Conservation (phyloP, 2,329 filamentous ascomycete genomes). For the Gaeumannomyces sp. region DNA sequence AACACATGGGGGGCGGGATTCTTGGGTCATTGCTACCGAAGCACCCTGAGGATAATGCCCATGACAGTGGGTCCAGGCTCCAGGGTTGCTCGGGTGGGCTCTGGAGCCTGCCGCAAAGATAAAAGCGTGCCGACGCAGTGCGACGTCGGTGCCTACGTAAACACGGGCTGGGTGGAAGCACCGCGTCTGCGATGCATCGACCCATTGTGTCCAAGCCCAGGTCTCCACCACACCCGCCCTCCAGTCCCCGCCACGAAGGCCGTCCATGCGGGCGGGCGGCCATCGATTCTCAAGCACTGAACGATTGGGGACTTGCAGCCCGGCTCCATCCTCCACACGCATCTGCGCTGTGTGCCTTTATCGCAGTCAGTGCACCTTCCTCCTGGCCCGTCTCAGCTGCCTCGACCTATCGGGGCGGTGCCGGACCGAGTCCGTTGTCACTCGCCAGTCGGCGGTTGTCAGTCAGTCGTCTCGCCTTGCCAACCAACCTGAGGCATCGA, state of each 20-base stretch:
- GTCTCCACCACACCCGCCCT: not conserved
- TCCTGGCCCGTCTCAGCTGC: not conserved
- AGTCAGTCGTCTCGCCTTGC: not conserved
- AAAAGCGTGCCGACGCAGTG: no score
- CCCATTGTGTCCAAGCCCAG: no score
- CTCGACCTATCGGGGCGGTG: slow-evolving; percentile 9
- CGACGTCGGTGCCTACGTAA: no score
- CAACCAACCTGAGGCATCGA: not conserved
- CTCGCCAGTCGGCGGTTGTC: not conserved
- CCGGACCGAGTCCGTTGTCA: not conserved
- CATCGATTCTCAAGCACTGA: not conserved
- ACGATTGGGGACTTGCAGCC: not conserved
- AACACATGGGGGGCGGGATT: no score
- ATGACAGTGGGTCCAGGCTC: no score
- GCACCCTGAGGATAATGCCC: no score
- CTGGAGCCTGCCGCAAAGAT: no score
- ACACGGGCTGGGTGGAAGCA: no score
- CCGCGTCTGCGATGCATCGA: no score
- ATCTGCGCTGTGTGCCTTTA: not conserved
- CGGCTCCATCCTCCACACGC: not conserved
- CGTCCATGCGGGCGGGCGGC: not conserved
- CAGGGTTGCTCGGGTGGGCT: no score
- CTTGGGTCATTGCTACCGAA: no score
- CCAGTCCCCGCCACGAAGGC: not conserved
- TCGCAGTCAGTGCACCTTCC: not conserved